Conservation (phyloP, 306 rosid species). For the Trichosanthes cucumerina region DNA sequence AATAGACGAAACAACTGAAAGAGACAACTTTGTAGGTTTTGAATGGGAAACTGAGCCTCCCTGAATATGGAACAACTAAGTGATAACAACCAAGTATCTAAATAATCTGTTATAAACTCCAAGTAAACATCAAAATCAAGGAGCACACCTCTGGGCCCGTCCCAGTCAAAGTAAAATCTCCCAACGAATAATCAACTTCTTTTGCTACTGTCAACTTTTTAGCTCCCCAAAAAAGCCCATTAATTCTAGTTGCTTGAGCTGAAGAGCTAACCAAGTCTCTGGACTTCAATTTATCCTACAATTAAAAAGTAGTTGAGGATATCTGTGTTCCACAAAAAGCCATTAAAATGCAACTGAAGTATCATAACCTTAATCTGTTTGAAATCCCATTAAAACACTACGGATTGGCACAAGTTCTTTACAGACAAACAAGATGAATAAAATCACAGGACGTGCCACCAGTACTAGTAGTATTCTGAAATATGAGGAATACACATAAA, state of each 20-base stretch:
- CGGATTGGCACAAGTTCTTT: background rate
- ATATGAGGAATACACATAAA: background rate
- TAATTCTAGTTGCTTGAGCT: constrained; percentile 21
- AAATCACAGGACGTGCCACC: background rate
- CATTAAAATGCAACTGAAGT: background rate
- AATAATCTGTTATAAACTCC: background rate
- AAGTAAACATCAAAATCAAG: background rate
- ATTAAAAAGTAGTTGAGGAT: background rate
- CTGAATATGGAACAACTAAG: constrained; percentile 17
- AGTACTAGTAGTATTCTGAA: background rate
- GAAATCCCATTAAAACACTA: background rate
- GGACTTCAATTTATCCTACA: constrained; percentile 26
- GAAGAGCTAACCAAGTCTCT: constrained; percentile 16
- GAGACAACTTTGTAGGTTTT: constrained; percentile 30
- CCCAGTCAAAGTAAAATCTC: constrained; percentile 35
- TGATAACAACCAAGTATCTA: background rate
- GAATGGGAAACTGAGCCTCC: constrained; percentile 19
- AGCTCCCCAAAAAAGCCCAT: constrained; percentile 56
- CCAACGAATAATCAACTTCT: constrained; percentile 24
- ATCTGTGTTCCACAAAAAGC: background rate
- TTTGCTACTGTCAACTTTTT: constrained; percentile 29
- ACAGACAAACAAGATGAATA: background rate
- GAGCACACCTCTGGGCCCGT: constrained; percentile 26
- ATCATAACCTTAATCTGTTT: background rate
- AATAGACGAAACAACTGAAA: constrained; percentile 59